phyloP scores from a whole-genome alignment of 2,329 filamentous ascomycete genomes.

The Cladobotryum mycophilum region DNA sequence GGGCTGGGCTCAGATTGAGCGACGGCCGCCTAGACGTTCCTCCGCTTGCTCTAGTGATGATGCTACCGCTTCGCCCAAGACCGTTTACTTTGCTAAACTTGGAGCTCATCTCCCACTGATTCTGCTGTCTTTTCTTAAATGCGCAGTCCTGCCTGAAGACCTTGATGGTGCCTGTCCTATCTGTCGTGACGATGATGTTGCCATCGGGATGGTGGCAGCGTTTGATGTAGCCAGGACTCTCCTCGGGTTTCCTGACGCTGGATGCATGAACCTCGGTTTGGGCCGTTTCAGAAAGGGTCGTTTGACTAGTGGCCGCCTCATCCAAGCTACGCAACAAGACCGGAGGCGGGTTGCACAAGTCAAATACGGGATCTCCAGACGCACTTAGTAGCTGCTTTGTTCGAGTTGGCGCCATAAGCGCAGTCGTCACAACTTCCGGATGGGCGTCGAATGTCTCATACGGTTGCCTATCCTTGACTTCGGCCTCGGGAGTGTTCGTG shows the following conservation, averaged over 20 bases:
- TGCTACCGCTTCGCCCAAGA: constrained; percentile 52
- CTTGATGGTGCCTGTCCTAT: constrained; percentile 83
- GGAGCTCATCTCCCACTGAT: constrained; percentile 71
- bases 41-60: constrained; percentile 47
- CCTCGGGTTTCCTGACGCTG: constrained; percentile 46
- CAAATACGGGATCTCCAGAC: constrained; percentile 89
- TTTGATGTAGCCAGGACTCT: constrained; percentile 70
- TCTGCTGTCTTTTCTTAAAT: constrained; percentile 66
- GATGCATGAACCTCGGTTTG: constrained; percentile 26
- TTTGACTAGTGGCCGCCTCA: constrained; percentile 46
- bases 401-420: constrained; percentile 73
- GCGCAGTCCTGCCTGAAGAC: constrained; percentile 95
- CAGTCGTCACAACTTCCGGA: constrained; percentile 80
- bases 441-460: constrained; percentile 90
- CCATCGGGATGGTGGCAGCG: constrained; percentile 71
- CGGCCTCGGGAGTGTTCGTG: constrained; percentile 41
- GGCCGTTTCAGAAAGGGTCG: constrained; percentile 30
- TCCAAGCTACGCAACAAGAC: constrained; percentile 72
- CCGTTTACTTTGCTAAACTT: constrained; percentile 62
- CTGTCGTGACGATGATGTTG: constrained; percentile 87
- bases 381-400: constrained; percentile 71
- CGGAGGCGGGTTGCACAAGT: constrained; percentile 90
- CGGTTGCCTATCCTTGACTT: constrained; percentile 71
- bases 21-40: constrained; percentile 51
- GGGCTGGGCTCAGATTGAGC: constrained; percentile 32